phyloP scores from a whole-genome alignment of 192 early-diverging fungal species.

The Physocladia obscura region DNA sequence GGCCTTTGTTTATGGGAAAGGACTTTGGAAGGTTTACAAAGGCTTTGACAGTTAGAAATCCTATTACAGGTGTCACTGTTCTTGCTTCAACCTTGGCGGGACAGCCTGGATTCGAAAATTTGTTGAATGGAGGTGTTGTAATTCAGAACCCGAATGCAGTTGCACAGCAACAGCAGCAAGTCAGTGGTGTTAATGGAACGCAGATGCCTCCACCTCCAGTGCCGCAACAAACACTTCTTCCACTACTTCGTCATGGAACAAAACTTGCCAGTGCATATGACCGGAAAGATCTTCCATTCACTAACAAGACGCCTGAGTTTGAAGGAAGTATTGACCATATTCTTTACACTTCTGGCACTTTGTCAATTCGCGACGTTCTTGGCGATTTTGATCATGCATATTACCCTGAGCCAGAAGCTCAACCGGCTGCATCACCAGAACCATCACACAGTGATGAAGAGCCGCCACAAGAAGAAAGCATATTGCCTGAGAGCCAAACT shows the following conservation, averaged over 20 bases:
- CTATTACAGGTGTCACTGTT: conserved; percentile 9
- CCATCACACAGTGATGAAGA: background rate
- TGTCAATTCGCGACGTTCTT: conserved; percentile 45
- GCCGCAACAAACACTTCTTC: conserved; percentile 15
- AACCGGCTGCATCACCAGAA: background rate
- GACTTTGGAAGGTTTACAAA: conserved; percentile 39
- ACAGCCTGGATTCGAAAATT: conserved; percentile 23
- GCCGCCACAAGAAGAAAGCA: background rate
- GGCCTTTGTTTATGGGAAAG: conserved; percentile 29
- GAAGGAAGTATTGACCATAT: conserved; percentile 50
- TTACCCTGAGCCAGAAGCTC: background rate
- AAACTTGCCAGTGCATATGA: conserved; percentile 39
- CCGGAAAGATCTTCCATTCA: conserved; percentile 38
- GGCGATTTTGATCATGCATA: conserved; percentile 31
- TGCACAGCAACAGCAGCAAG: background rate
- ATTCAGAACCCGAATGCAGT: conserved; percentile 20
- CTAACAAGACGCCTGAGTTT: conserved; percentile 49
- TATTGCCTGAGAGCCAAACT: background rate
- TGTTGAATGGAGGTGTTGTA: conserved; percentile 28
- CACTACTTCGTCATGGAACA: conserved; percentile 24
- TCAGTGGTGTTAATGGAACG: background rate
- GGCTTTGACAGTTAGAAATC: conserved; percentile 17
- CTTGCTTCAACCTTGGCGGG: background rate
- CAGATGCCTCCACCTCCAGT: background rate
- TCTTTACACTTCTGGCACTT: conserved; percentile 40